Base-by-base conservation (phyloP, 345 rosid species). In the Citrus mangshanensis region DNA sequence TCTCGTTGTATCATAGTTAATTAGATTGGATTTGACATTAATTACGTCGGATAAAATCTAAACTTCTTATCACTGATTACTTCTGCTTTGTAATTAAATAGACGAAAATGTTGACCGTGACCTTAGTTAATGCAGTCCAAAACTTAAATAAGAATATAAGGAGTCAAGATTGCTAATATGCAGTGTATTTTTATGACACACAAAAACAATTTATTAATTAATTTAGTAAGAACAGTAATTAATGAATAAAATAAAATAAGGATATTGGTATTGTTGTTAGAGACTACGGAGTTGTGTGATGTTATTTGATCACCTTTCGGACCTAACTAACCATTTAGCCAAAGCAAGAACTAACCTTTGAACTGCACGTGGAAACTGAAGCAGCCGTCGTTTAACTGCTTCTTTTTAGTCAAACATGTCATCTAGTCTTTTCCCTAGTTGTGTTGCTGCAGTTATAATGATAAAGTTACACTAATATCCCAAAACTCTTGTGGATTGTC, bases 311-410 rank as follows among this genome's bases (percentile, higher is more conserved):
- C 30, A 81, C 65, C 80, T 79, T 81, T 82, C 85, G 72, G 76
- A 87, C 87, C 89, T 77, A 84, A 86, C 83, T 27, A 76, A 82
- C 81, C 68, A 59, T 22, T 70, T 73, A 42, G 49, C 42, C 58
- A 67, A 64, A 12, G 63, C 2, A 8, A 7, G 54, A 73, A 28
- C 10, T 6, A n/a, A 21, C 63, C 61, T 56, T 14, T 60, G 37
- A 56, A 62, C 51, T 66, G 83, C 86, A 83, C 84, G 85, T 68
- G 83, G 78, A 81, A 75, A 55, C 66, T 7, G 13, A 55, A 60
- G 66, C 74, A 60, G 28, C 70, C 61, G 49, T 46, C 46, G 37
- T 75, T 75, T 75, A 75, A 63, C 78, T 62, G 70, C 78, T 28
- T 63, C 9, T n/a, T 42, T 32, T 34, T 0, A 67, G 79, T 66